These are phyloP conservation scores for Gracilaria gracilis DNA, from an alignment of 23 red algal species.

Conservation along the genomic window DNA sequence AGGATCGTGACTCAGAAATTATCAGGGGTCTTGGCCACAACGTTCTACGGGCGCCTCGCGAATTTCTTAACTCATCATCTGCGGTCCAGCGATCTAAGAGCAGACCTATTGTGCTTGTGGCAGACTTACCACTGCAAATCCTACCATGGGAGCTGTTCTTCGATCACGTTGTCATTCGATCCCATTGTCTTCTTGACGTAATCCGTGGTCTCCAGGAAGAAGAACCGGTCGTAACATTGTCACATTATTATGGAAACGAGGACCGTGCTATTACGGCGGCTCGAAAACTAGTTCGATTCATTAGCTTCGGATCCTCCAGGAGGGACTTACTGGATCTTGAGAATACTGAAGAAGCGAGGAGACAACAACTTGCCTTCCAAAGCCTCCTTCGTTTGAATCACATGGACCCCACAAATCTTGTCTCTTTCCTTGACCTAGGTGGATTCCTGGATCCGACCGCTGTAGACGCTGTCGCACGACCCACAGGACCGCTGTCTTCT, in stretches of 20 bases:
- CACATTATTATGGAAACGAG: constrained; percentile 30
- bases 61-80: constrained; percentile 45
- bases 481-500: constrained; percentile 68
- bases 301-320: constrained; percentile 63
- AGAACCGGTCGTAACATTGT: constrained; percentile 8
- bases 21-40: constrained; percentile 54
- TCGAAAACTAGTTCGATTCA: constrained; percentile 61
- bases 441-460: constrained; percentile 81
- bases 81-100: constrained; percentile 51
- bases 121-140: constrained; percentile 64
- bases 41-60: constrained; percentile 62
- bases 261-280: constrained; percentile 37
- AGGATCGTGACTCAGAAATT: constrained; percentile 69
- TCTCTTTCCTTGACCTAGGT: constrained; percentile 66
- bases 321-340: constrained; percentile 65
- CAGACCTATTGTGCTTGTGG: constrained; percentile 77
- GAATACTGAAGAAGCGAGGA: constrained; percentile 71
- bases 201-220: constrained; percentile 75
- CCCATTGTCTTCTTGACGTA: constrained; percentile 77
- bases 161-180: constrained; percentile 89
- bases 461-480: constrained; percentile 73
- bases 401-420: constrained; percentile 51
- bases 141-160: constrained; percentile 88
- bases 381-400: constrained; percentile 70
- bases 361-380: constrained; percentile 77